Evolutionary conservation across 2,329 filamentous ascomycete genomes (phyloP), one percentile per base, ranked within the genome.

Genomic region (Phoma sp.): DNA sequence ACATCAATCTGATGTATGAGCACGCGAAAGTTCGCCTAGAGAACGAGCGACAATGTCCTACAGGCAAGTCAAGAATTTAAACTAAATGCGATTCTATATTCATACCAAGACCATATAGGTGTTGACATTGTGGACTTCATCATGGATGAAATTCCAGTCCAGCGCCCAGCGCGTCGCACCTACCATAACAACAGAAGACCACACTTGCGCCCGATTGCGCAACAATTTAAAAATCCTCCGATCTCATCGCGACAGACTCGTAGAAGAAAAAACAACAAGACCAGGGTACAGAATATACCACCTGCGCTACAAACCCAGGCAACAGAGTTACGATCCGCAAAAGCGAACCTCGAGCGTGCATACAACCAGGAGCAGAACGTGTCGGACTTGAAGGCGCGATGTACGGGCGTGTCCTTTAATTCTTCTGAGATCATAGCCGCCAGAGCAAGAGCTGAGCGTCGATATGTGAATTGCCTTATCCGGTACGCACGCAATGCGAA

Each of bases 81-180:
- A 35, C 13, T 18, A 18, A 18, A 18, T 18, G 18, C 18, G 18
- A 18, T 18, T 18, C 18, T 18, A 18, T 18, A 4, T 3, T 13
- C 33, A 9, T 10, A n/a, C 25, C 47, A 23, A 40, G 4, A n/a
- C 27, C 11, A 4, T 10, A 14, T 33, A 56, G 64, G 63, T 30
- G 44, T 60, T 2, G 67, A 71, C 13, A 64, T 71, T 33, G 68
- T 71, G 4, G 60, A 70, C 40, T 42, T 71, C 43, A 49, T 71
- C 25, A 66, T 70, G 67, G 53, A 62, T 14, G 58, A 62, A 7
- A 11, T 53, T 6, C 39, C 38, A 22, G 10, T n/a, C 8, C 50
- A 39, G 23, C 27, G 39, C 11, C 39, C 49, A 4, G 43, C 37
- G 9, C 32, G 4, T n/a, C 43, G 38, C 7, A 13, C 5, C 6